phyloP scores from a whole-genome alignment of 2,329 filamentous ascomycete genomes.

The Ophiostoma triangulosporum region DNA sequence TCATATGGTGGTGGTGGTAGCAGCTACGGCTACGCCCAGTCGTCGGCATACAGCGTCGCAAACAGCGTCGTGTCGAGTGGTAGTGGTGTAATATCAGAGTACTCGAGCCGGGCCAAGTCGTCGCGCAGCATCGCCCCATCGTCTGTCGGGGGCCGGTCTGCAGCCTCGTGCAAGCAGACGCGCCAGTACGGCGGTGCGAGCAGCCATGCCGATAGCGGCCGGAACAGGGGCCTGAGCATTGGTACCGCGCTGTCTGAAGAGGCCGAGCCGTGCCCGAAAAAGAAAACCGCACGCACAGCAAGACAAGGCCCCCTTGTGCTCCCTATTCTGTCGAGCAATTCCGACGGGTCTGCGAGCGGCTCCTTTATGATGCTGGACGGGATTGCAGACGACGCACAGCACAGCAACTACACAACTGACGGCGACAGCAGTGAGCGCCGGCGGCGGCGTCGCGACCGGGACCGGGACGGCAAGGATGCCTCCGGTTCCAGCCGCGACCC shows the following conservation, averaged over 20 bases:
- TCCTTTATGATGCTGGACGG: constrained; percentile 18
- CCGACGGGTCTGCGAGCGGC: background rate
- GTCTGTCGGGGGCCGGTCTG: background rate
- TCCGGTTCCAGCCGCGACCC: background rate
- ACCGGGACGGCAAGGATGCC: background rate
- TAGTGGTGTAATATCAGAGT: constrained; percentile 8
- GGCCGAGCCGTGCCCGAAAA: constrained; percentile 13
- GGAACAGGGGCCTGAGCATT: constrained; percentile 8
- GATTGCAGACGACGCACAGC: constrained; percentile 15
- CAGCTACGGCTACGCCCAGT: background rate
- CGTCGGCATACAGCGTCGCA: background rate
- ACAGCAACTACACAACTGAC: constrained; percentile 15
- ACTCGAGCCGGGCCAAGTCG: background rate
- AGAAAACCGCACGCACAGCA: background rate
- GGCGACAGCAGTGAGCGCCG: constrained; percentile 13
- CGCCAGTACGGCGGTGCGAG: background rate
- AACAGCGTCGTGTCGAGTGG: constrained; percentile 17
- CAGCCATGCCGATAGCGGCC: background rate
- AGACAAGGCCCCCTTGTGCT: background rate
- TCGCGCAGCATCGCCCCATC: background rate
- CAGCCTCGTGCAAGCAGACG: background rate
- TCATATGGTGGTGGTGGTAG: background rate
- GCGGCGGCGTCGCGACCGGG: constrained; percentile 10
- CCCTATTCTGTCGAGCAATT: background rate
- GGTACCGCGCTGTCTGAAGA: constrained; percentile 17